Evolutionary conservation across 257 asterid genomes (phyloP).

Genomic region (Parsonsia alboflavescens): DNA sequence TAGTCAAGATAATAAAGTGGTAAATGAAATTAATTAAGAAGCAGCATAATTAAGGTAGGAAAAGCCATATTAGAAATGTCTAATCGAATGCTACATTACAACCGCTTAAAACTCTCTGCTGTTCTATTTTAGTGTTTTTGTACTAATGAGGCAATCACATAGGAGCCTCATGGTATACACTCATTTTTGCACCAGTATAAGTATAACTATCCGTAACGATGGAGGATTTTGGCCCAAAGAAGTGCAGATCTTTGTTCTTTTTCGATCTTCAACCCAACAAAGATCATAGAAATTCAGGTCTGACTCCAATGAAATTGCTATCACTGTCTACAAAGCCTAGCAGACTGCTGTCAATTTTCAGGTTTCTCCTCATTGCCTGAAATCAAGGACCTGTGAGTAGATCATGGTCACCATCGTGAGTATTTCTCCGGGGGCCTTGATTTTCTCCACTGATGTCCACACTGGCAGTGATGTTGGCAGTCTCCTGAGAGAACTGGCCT

Average conservation of each 20-base stretch:
- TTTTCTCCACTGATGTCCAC: conserved; percentile 34
- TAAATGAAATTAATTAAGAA: neutral
- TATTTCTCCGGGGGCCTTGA: conserved; percentile 8
- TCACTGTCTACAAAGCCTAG: neutral
- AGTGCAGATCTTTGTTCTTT: neutral
- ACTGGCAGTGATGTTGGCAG: conserved; percentile 38
- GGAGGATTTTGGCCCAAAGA: neutral
- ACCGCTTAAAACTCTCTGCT: neutral
- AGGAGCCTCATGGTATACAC: neutral
- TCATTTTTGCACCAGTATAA: neutral
- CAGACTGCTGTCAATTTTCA: neutral
- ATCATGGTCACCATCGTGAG: conserved; percentile 14
- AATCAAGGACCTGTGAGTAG: conserved; percentile 30
- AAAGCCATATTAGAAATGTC: neutral
- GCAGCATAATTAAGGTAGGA: neutral
- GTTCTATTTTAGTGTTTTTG: neutral
- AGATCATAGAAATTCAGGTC: neutral
- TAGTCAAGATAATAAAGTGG: no score
- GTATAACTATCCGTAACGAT: neutral
- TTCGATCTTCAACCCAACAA: neutral
- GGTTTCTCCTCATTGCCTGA: neutral
- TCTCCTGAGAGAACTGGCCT: conserved; percentile 11
- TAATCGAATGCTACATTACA: neutral
- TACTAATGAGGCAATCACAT: neutral
- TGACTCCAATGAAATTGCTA: neutral